Evolutionary conservation across 768 basidiomycete species (phyloP), one percentile per base, ranked within the genome.

Genomic region (Termitomyces sp.): DNA sequence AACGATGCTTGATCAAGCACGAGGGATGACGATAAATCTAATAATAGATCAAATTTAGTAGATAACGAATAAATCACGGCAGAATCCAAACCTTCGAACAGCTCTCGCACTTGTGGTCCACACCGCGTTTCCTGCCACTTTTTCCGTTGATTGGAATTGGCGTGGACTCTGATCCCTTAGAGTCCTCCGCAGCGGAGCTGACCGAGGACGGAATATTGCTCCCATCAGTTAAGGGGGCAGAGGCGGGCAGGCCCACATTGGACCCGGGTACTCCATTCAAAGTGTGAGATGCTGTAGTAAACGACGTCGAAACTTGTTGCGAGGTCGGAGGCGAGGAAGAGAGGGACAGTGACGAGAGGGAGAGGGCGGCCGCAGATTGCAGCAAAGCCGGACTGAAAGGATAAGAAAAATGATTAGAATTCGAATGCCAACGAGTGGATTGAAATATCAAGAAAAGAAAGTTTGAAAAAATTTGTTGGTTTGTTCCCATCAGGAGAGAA

Each of bases 1-100:
- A 98, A 34, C 96, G 89, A 68, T 98, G 96, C 72, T 98, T 98
- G 72, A 95, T 91, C 48, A 98, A 79, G 72, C 95, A 98, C 13
- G 91, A 93, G 2, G 94, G 94, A 72, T 98, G 95, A 53, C 89
- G 86, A 71, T 92, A 93, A 39, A 91, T 85, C 89, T 91, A 68
- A 40, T 32, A 44, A 55, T 50, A 49, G 34, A 43, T 55, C 27
- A 34, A 55, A 39, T 47, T 48, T 56, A 52, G 43, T 56, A 55
- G 46, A 54, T 46, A 43, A 40, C 55, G 56, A 51, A 20, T 22
- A 46, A 33, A 37, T 58, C 27, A 37, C 70, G 32, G 34, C n/a
- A 14, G 16, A 51, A 26, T 30, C 76, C 46, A 61, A n/a, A 91
- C 95, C 90, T 98, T 98, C 39, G 88, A 87, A 72, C 95, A 98